Evolutionary conservation across 139 green algal genomes (phyloP).

Genomic region (Tetradesmus obliquus): DNA sequence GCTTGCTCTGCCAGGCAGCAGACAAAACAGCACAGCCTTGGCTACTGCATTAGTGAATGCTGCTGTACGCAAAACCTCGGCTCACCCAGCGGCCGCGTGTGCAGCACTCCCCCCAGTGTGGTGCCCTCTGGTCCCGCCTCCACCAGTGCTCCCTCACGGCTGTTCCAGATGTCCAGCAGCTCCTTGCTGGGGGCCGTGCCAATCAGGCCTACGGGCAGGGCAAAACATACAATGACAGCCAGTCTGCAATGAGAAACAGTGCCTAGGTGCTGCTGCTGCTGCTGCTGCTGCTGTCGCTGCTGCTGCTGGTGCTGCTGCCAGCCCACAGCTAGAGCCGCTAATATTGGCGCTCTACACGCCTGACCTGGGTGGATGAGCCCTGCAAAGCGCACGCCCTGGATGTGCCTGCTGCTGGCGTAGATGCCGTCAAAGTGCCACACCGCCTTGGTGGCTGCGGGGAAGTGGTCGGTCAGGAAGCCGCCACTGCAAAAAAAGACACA

Average conservation of each 20-base stretch:
- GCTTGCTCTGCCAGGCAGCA: not conserved
- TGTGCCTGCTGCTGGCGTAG: conserved; percentile 73
- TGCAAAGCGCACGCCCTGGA: conserved; percentile 74
- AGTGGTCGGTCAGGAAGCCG: conserved; percentile 84
- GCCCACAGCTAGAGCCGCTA: not conserved
- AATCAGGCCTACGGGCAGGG: conserved; percentile 59
- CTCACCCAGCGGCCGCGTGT: conserved; percentile 75
- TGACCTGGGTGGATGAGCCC: conserved; percentile 51
- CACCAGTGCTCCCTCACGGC: conserved; percentile 69
- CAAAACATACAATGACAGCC: conserved; percentile 17
- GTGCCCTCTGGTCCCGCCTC: conserved; percentile 52
- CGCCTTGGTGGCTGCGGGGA: conserved; percentile 78
- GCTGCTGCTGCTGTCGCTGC: not conserved
- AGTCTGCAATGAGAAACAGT: not conserved
- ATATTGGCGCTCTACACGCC: not conserved
- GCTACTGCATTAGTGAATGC: too few species aligned
- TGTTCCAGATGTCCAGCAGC: conserved; percentile 85
- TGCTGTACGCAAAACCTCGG: not conserved
- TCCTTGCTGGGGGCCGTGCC: conserved; percentile 79
- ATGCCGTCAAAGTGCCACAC: conserved; percentile 85
- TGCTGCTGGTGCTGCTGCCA: not conserved
- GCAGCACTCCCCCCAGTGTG: conserved; percentile 66
- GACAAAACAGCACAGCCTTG: not conserved
- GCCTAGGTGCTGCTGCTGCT: not conserved
- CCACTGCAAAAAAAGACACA: conserved; percentile 43